phyloP scores from a whole-genome alignment of 116 monocot genomes.

The Zostera marina region DNA sequence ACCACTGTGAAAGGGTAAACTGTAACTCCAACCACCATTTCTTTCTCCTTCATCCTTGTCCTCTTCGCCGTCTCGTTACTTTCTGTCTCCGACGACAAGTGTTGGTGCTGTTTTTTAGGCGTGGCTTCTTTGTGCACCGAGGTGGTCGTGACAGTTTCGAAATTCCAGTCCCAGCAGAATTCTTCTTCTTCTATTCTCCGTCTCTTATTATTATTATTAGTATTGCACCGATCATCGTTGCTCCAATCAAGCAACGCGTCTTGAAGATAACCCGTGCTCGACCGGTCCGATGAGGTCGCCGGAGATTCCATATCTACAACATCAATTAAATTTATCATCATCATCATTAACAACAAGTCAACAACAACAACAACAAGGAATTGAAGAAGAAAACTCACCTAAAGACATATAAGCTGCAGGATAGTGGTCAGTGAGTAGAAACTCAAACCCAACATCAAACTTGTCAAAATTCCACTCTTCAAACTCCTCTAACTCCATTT shows the following conservation, averaged over 20 bases:
- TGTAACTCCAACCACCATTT: slow-evolving; percentile 15
- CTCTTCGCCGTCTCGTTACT: neutral
- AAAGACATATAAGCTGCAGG: neutral
- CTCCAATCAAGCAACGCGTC: slow-evolving; percentile 43
- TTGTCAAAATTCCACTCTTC: neutral
- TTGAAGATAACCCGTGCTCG: slow-evolving; percentile 44
- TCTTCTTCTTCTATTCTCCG: slow-evolving; percentile 19
- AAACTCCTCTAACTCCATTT: neutral
- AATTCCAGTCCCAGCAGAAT: slow-evolving; percentile 45
- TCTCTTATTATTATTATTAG: too few species aligned
- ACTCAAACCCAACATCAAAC: neutral
- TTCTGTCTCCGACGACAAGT: neutral
- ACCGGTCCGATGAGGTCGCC: neutral
- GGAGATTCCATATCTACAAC: neutral
- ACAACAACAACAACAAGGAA: neutral
- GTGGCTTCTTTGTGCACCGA: neutral
- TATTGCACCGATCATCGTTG: slow-evolving; percentile 11
- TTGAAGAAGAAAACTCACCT: neutral
- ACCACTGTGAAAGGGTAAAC: slow-evolving; percentile 66
- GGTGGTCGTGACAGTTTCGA: slow-evolving; percentile 1
- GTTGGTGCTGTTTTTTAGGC: neutral
- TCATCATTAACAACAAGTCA: neutral
- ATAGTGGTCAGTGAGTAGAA: neutral
- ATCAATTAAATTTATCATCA: neutral
- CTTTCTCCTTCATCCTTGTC: neutral